Base-by-base conservation (phyloP, 495 filamentous ascomycete species). In the Parachaetomium inaequale region DNA sequence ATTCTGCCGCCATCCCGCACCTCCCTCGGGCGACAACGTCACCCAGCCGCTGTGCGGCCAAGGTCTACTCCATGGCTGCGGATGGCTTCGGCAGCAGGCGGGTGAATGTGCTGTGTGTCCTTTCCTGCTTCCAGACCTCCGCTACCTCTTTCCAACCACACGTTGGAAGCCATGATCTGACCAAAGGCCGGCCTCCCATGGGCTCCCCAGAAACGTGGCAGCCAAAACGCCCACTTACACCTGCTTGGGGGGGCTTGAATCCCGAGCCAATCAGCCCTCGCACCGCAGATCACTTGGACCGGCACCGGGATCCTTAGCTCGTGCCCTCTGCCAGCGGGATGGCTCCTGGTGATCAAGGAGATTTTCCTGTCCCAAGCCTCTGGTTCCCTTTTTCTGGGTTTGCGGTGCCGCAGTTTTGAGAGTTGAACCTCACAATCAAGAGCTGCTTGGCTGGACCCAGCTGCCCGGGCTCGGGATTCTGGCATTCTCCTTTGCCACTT, bases 331-430 rank as follows among this genome's bases (percentile, higher is more conserved):
- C 4, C 17, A 32, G 15, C 6, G 23, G 45, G 23, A 51, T 51
- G 21, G 1, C 21, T 25, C 6, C 32, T 40, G 45, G 45, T 50
- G 57, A 19, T 42, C 57, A 51, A 28, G 25, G 29, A 26, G 46
- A 31, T 29, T 36, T 38, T 25, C 34, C 12, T 51, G 32, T 28
- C 57, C 45, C 46, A 50, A 40, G 46, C 1, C 45, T 45, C 29
- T 45, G 55, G 32, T 51, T 21, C 55, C 55, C 10, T 50, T 19
- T n/a, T 29, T 55, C 52, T 64, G 54, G 55, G 43, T 67, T 43
- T 26, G 25, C 63, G 36, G 51, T 61, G 23, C 56, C 15, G 26
- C 2, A 31, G 31, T 25, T 29, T 36, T 11, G 25, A n/a, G 19
- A 25, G 29, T 49, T 65, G 25, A 31, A 34, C 14, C 36, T 51